Conservation (phyloP, 2,329 filamentous ascomycete species). For the Colletotrichum sp. region DNA sequence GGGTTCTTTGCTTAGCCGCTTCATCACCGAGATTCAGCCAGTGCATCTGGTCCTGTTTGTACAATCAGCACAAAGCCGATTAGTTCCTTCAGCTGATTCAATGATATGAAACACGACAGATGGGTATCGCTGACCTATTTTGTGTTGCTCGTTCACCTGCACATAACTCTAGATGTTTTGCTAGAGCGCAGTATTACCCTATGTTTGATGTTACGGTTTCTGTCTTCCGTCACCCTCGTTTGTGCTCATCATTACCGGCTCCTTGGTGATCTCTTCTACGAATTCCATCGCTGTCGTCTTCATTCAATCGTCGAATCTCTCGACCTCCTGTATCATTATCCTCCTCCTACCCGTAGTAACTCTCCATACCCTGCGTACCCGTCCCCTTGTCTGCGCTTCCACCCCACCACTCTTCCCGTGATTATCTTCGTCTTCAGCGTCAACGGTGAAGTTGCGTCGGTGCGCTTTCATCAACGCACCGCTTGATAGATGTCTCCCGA, state of each 20-base stretch:
- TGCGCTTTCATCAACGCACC: neutral
- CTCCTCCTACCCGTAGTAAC: neutral
- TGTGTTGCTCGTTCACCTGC: accelerated
- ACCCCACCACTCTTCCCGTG: neutral
- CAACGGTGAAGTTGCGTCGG: neutral
- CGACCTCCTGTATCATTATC: neutral
- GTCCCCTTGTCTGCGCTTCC: neutral
- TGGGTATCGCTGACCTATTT: neutral
- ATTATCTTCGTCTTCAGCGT: neutral
- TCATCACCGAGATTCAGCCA: neutral
- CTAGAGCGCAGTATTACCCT: neutral
- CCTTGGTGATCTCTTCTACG: accelerated
- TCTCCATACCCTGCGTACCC: neutral
- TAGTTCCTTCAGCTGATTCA: too few species aligned
- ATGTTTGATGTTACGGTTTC: neutral
- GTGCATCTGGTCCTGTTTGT: neutral
- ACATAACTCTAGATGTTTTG: neutral
- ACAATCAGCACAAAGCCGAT: neutral
- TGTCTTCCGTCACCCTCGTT: neutral
- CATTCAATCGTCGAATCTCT: neutral
- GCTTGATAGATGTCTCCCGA: neutral
- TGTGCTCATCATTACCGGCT: neutral
- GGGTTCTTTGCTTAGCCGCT: neutral
- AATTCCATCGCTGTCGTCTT: neutral
- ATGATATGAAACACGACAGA: neutral